Evolutionary conservation across 2,329 filamentous ascomycete genomes (phyloP).

Genomic region (Karstenula rhodostoma): DNA sequence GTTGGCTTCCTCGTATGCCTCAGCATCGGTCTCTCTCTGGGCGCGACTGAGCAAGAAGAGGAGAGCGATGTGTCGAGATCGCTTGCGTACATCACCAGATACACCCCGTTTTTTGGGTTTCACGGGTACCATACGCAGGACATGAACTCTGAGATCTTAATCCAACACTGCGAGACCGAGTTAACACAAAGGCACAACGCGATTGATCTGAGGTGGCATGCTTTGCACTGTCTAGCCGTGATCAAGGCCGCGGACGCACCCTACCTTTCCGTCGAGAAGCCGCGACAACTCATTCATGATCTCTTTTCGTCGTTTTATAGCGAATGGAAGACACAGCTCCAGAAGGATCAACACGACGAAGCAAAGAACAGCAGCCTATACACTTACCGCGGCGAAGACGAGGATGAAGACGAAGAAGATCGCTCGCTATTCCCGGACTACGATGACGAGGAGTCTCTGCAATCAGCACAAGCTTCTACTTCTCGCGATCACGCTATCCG

Average conservation of each 20-base stretch:
- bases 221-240: conserved; percentile 36
- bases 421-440: conserved; percentile 83
- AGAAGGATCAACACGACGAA: conserved; percentile 77
- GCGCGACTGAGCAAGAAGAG: conserved; percentile 30
- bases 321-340: conserved; percentile 80
- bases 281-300: conserved; percentile 63
- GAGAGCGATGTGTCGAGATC: conserved; percentile 27
- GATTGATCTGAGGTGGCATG: conserved; percentile 48
- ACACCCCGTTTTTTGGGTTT: conserved; percentile 46
- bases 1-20: conserved; percentile 82
- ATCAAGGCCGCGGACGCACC: conserved; percentile 35
- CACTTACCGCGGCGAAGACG: conserved; percentile 81
- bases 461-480: conserved; percentile 21
- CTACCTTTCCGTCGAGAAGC: conserved; percentile 19
- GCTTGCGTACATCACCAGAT: conserved; percentile 33
- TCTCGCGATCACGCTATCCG: conserved; percentile 46
- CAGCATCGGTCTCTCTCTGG: conserved; percentile 74
- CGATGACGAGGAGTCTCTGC: conserved; percentile 60
- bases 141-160: conserved; percentile 25
- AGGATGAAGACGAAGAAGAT: conserved; percentile 80
- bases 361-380: conserved; percentile 80
- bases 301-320: conserved; percentile 77
- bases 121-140: conserved; percentile 13
- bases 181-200: conserved; percentile 30
- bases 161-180: conserved; percentile 30